These are phyloP conservation scores for Rhizoclosmatium sp. DNA, from an alignment of 192 early-diverging fungal genomes.

Conservation along the genomic window DNA sequence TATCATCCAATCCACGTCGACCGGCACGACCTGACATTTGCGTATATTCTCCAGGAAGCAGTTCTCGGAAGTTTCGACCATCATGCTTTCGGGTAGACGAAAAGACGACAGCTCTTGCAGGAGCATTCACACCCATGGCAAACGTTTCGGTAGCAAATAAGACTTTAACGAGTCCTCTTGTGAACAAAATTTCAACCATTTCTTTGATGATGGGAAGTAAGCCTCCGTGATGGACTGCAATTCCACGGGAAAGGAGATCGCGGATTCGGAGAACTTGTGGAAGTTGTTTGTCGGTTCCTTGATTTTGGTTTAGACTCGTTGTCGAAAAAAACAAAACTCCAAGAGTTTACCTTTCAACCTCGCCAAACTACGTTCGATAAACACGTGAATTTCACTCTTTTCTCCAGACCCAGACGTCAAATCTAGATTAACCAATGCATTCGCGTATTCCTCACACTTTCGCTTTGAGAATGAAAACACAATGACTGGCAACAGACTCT, in stretches of 20 bases:
- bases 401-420: conserved; percentile 74
- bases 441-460: conserved; percentile 93
- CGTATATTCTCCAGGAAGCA: conserved; percentile 96
- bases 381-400: conserved; percentile 87
- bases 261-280: conserved; percentile 89
- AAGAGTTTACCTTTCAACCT: conserved; percentile 67
- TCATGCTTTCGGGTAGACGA: conserved; percentile 92
- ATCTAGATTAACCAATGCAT: conserved; percentile 79
- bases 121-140: conserved; percentile 99
- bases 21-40: conserved; percentile 99
- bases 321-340: not conserved
- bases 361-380: conserved; percentile 82
- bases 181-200: conserved; percentile 96
- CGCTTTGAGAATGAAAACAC: conserved; percentile 96
- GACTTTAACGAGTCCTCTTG: conserved; percentile 85
- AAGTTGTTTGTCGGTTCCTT: conserved; percentile 79
- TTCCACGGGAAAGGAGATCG: conserved; percentile 86
- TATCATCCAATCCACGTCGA: conserved; percentile 89
- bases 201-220: conserved; percentile 98
- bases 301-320: not conserved
- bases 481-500: conserved; percentile 84
- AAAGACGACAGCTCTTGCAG: conserved; percentile 93
- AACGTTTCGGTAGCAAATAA: conserved; percentile 99
- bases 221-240: conserved; percentile 97
- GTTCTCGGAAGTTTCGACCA: conserved; percentile 83